A percentile compares a stretch with the other conserved stretches of the same genome.
These are phyloP conservation scores for Hemisphaericaspora xylanilytica DNA, from an alignment of 1,139 yeast genomes.

Conservation along the genomic window DNA sequence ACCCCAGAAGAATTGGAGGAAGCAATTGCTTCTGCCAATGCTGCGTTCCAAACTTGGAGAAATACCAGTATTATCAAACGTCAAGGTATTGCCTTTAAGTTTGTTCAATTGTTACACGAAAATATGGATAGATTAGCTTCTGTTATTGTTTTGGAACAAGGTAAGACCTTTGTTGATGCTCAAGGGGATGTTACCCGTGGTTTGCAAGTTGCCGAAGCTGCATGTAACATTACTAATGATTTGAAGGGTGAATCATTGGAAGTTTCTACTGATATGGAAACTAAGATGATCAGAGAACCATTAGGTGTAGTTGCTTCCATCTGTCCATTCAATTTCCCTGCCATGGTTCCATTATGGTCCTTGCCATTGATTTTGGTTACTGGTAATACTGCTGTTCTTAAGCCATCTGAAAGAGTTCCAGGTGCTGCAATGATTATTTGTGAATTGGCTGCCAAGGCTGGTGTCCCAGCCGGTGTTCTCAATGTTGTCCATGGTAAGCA, in stretches of 20 bases:
- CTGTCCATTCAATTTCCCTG: constrained; percentile 80
- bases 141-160: constrained; percentile 75
- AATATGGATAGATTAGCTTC: constrained; percentile 74
- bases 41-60: constrained; percentile 61
- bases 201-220: constrained; percentile 77
- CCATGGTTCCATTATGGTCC: constrained; percentile 86
- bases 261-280: constrained; percentile 75
- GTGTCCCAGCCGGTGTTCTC: constrained; percentile 74
- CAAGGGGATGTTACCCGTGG: constrained; percentile 79
- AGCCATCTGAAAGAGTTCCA: constrained; percentile 78
- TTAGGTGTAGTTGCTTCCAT: constrained; percentile 68
- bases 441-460: constrained; percentile 72
- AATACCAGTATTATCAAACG: constrained; percentile 61
- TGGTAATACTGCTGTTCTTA: constrained; percentile 73
- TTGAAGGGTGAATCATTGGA: constrained; percentile 66
- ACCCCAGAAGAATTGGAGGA: constrained; percentile 64
- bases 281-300: constrained; percentile 68
- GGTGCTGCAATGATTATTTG: constrained; percentile 79
- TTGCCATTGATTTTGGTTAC: constrained; percentile 73
- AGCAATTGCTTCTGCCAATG: constrained; percentile 65
- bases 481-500: constrained; percentile 77
- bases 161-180: constrained; percentile 77
- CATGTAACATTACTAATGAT: constrained; percentile 60
- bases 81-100: constrained; percentile 74
- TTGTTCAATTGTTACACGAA: constrained; percentile 62